phyloP scores from a whole-genome alignment of 441 rosid genomes.

The Geranium incanum region DNA sequence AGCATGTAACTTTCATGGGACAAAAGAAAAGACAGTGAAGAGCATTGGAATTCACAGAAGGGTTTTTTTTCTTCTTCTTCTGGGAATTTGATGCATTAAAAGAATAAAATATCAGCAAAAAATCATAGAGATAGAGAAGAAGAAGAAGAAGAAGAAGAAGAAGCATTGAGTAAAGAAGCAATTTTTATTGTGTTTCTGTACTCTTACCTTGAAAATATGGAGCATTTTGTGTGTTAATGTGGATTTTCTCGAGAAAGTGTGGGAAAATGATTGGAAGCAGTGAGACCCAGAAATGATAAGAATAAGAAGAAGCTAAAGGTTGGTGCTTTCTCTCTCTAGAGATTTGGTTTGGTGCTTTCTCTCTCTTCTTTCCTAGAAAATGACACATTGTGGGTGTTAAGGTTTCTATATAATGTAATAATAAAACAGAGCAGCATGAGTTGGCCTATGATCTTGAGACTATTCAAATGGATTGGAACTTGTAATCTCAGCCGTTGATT shows the following conservation, averaged over 20 bases:
- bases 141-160: too few species aligned
- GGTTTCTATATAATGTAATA: background rate
- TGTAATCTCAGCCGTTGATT: background rate
- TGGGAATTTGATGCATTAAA: background rate
- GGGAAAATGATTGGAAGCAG: background rate
- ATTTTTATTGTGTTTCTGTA: background rate
- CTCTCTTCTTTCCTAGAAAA: background rate
- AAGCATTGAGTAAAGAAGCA: too few species aligned
- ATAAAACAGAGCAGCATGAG: background rate
- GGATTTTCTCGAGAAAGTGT: conserved; percentile 4
- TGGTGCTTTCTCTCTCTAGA: background rate
- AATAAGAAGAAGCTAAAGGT: background rate
- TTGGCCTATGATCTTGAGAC: background rate
- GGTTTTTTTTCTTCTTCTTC: background rate
- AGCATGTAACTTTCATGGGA: background rate
- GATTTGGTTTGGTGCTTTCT: background rate
- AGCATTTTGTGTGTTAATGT: background rate
- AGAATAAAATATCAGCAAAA: background rate
- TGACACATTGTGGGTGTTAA: background rate
- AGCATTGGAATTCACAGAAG: background rate
- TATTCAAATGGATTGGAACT: background rate
- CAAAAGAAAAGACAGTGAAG: conserved; percentile 3
- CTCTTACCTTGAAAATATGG: background rate
- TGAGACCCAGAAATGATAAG: background rate
- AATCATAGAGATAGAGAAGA: background rate